A percentile compares a stretch with the other conserved stretches of the same genome.
Conservation (phyloP, 805 yeast species). For the Pichia phayaonensis region DNA sequence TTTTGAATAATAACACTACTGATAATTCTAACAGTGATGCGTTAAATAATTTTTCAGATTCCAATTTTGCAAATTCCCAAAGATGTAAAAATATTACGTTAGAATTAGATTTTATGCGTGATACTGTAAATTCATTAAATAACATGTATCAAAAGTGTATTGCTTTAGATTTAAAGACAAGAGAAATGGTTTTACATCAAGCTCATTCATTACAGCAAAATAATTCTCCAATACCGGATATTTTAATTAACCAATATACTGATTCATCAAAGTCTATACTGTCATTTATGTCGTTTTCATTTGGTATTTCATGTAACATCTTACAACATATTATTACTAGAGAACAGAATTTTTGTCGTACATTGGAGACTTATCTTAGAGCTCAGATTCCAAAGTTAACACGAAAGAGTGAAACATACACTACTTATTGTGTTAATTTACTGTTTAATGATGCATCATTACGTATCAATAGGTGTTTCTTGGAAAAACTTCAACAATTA, state of each 20-base stretch:
- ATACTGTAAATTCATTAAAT: not conserved
- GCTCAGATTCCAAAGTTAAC: not conserved
- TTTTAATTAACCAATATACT: not conserved
- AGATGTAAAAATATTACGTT: not conserved
- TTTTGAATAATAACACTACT: not conserved
- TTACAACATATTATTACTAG: not conserved
- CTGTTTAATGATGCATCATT: constrained; percentile 3
- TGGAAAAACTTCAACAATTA: not conserved
- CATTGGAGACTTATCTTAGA: constrained; percentile 1
- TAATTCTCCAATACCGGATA: not conserved
- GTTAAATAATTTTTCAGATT: not conserved
- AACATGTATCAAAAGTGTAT: not conserved
- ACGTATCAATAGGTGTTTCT: not conserved
- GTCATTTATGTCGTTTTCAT: not conserved
- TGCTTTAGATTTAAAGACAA: not conserved
- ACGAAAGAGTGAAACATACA: not conserved
- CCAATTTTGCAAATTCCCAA: not conserved
- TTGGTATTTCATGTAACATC: not conserved
- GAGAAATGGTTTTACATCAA: not conserved
- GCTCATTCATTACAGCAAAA: not conserved
- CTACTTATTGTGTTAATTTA: constrained; percentile 1
- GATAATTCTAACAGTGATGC: not conserved
- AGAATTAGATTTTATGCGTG: not conserved
- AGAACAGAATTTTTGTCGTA: not conserved
- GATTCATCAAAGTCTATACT: constrained; percentile 1